Percentiles rank a stretch among this genome's conserved stretches.
Conservation (phyloP, 2,329 filamentous ascomycete genomes). For the Xylariaceae sp. region DNA sequence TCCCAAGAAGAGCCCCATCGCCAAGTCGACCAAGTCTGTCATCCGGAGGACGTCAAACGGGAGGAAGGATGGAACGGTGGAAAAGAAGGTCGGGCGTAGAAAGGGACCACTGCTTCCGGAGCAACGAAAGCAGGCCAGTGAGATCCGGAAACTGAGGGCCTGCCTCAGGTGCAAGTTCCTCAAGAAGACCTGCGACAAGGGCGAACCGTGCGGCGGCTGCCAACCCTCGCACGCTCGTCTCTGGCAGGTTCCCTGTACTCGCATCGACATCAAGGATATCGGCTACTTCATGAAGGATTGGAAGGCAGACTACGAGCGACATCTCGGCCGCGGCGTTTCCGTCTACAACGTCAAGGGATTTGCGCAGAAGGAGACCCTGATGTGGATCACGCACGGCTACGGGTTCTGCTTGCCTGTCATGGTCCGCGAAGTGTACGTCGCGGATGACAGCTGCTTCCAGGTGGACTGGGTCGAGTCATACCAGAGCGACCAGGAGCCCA, state of each 20-base stretch:
- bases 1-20: conserved; percentile 69
- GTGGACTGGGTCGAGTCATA: conserved; percentile 89
- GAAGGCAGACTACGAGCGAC: conserved; percentile 94
- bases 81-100: conserved; percentile 90
- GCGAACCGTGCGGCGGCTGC: conserved; percentile 91
- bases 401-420: conserved; percentile 88
- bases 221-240: conserved; percentile 91
- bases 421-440: conserved; percentile 88
- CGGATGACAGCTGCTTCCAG: conserved; percentile 86
- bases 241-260: conserved; percentile 96
- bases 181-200: conserved; percentile 98
- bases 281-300: conserved; percentile 99
- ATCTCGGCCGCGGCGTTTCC: conserved; percentile 79
- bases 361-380: conserved; percentile 57
- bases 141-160: conserved; percentile 90
- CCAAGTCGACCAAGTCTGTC: conserved; percentile 79
- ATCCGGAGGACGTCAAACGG: conserved; percentile 70
- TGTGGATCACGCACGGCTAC: conserved; percentile 96
- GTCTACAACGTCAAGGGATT: conserved; percentile 93
- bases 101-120: conserved; percentile 87
- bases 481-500: conserved; percentile 61
- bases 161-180: conserved; percentile 96
- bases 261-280: conserved; percentile 98
- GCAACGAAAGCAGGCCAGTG: conserved; percentile 91
- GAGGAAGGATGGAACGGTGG: conserved; percentile 71